phyloP scores from a whole-genome alignment of 1,139 yeast species.

The Candida frijolesensis region DNA sequence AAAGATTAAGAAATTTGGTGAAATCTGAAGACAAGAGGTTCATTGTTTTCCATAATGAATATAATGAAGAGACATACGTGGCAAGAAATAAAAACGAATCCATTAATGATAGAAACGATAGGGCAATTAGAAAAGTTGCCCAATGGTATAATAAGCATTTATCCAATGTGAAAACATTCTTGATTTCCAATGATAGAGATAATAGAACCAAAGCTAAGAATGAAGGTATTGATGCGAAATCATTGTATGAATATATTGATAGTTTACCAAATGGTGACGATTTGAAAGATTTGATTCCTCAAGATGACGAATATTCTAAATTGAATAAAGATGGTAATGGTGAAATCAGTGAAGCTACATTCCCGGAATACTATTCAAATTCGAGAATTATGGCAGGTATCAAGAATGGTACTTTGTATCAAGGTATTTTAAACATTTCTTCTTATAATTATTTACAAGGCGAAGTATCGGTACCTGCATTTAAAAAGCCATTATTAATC shows the following conservation, averaged over 20 bases:
- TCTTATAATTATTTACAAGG: slow-evolving; percentile 91
- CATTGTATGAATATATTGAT: slow-evolving; percentile 69
- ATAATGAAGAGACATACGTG: slow-evolving; percentile 69
- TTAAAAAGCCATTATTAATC: slow-evolving; percentile 79
- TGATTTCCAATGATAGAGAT: slow-evolving; percentile 77
- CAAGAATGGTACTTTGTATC: slow-evolving; percentile 82
- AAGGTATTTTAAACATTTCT: slow-evolving; percentile 79
- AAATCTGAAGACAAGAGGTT: slow-evolving; percentile 82
- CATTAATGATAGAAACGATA: slow-evolving; percentile 88
- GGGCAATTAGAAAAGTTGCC: slow-evolving; percentile 80
- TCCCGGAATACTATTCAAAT: slow-evolving; percentile 76
- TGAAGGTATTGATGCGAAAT: slow-evolving; percentile 57
- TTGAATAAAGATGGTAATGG: slow-evolving; percentile 22
- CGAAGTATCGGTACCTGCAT: slow-evolving; percentile 68
- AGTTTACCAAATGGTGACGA: slow-evolving; percentile 73
- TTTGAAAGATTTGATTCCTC: slow-evolving; percentile 79
- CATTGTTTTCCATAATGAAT: slow-evolving; percentile 92
- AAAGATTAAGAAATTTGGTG: slow-evolving; percentile 76
- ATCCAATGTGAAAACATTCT: slow-evolving; percentile 51
- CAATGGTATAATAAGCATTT: slow-evolving; percentile 76
- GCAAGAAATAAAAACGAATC: slow-evolving; percentile 66
- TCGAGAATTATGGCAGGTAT: slow-evolving; percentile 90
- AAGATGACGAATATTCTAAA: slow-evolving; percentile 25
- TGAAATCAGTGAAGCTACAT: slow-evolving; percentile 48
- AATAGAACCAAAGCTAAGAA: slow-evolving; percentile 60